A percentile compares a stretch with the other conserved stretches of the same genome.
These are phyloP conservation scores for Phialophora macrospora DNA, from an alignment of 2,329 filamentous ascomycete genomes.

Conservation along the genomic window DNA sequence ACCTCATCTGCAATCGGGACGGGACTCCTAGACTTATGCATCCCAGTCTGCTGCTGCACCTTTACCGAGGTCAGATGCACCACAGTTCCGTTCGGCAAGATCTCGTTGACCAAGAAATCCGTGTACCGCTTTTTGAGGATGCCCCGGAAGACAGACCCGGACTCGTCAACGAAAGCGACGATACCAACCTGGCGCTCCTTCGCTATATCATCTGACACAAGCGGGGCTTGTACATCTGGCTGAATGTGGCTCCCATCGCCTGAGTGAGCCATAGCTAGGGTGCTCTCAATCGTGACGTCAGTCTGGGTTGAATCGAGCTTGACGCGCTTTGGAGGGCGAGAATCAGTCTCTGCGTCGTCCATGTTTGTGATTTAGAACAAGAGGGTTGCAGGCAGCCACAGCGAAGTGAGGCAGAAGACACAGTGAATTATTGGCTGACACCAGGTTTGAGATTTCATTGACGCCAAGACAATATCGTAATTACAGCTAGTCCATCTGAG, in stretches of 20 bases:
- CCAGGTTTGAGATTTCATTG: conserved; percentile 8
- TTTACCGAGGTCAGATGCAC: conserved; percentile 66
- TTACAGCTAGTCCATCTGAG: conserved; percentile 4
- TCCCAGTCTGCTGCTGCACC: conserved; percentile 36
- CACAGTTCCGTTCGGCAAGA: conserved; percentile 74
- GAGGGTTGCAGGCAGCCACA: background rate
- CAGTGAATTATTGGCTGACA: background rate
- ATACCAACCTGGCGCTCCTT: conserved; percentile 63
- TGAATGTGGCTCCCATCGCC: background rate
- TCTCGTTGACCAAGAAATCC: conserved; percentile 92
- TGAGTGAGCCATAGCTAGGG: background rate
- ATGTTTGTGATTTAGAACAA: background rate
- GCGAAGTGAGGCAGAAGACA: conserved; percentile 13
- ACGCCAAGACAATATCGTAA: conserved; percentile 19
- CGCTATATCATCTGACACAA: conserved; percentile 12
- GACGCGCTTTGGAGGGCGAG: conserved; percentile 34
- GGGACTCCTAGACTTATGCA: background rate
- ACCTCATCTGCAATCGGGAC: background rate
- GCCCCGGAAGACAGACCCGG: conserved; percentile 65
- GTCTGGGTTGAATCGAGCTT: conserved; percentile 33
- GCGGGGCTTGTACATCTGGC: background rate
- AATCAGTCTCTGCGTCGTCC: conserved; percentile 4
- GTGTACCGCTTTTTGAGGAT: conserved; percentile 79
- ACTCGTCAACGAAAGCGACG: conserved; percentile 63
- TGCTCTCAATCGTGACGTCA: background rate